phyloP scores from a whole-genome alignment of 2,329 filamentous ascomycete species.

The Pyrenochaeta sp. region DNA sequence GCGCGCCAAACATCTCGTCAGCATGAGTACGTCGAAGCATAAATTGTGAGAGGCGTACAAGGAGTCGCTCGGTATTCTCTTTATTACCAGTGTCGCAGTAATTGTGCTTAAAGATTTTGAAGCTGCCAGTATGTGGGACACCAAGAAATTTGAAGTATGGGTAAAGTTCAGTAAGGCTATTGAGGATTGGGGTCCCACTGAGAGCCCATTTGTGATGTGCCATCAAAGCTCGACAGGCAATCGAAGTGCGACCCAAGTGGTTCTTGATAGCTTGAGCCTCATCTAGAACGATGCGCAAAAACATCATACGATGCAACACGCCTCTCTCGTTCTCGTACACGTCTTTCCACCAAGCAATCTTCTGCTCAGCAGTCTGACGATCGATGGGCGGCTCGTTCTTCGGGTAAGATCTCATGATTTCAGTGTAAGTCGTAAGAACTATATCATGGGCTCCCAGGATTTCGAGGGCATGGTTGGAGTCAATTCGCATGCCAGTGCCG shows the following conservation, averaged over 20 bases:
- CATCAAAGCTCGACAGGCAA: conserved; percentile 56
- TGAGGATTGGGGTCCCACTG: conserved; percentile 55
- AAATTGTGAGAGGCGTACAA: conserved; percentile 52
- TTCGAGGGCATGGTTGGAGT: conserved; percentile 21
- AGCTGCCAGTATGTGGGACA: conserved; percentile 52
- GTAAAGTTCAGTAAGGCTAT: conserved; percentile 41
- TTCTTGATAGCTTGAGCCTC: conserved; percentile 68
- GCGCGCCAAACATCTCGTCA: conserved; percentile 60
- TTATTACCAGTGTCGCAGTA: conserved; percentile 47
- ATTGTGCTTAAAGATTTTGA: conserved; percentile 55
- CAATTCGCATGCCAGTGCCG: conserved; percentile 29
- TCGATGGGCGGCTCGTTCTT: conserved; percentile 49
- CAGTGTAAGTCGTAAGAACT: conserved; percentile 54
- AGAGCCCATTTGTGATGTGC: conserved; percentile 54
- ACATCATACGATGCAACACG: conserved; percentile 39
- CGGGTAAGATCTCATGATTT: conserved; percentile 54
- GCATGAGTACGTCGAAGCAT: conserved; percentile 66
- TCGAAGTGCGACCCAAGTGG: conserved; percentile 48
- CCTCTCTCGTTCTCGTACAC: conserved; percentile 45
- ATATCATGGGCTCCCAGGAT: conserved; percentile 39
- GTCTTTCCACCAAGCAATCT: conserved; percentile 51
- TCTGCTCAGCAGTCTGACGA: conserved; percentile 47
- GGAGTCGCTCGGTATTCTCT: conserved; percentile 46
- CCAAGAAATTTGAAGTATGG: conserved; percentile 56
- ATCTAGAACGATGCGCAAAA: conserved; percentile 64